Evolutionary conservation across 78 protist species (phyloP), one percentile per base, ranked within the genome.

Genomic region (Pigoraptor vietnamica): DNA sequence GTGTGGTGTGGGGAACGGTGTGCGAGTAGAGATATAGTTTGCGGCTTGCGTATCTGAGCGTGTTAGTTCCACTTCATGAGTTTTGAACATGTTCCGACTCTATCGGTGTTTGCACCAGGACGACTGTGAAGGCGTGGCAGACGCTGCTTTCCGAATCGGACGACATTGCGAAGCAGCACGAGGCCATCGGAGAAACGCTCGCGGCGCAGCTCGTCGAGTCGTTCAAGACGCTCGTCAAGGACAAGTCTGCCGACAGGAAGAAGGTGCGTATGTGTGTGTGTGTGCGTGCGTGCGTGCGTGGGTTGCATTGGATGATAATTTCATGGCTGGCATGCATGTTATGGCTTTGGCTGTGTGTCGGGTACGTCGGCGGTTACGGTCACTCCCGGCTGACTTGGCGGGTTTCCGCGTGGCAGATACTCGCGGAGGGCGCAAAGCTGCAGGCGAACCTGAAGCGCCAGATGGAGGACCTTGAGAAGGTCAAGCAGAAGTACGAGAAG

Each of bases 161-260:
- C 34, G 84, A 79, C 84, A 25, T 79, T 25, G 84, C 84, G 34
- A 79, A 79, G 84, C 84, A 79, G 84, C 84, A 79, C 84, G 84
- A 79, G 14, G 23, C 32, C 84, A 79, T 79, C 14, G 84, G 84
- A 2, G 84, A 79, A 19, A 79, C 84, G 35, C 84, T 79, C 14
- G 21, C 84, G 32, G 32, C 21, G 10, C 32, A 14, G 84, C 84
- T 79, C 10, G 84, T 79, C 84, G 84, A 79, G 84, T 25, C 84
- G n/a, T 14, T 25, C 84, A 79, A 79, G 84, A 79, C 21, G 34
- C 84, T 79, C 32, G n/a, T 25, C 84, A 79, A 79, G 84, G 84
- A 79, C 84, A 25, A 25, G 84, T 21, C 34, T 19, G 84, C 84
- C 1, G 84, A 79, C 34, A 2, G 84, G 34, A 79, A 79, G 14